Evolutionary conservation across 371 early-diverging fungal genomes (phyloP), one percentile per base, ranked within the genome.

Genomic region (Entomophthora muscae): DNA sequence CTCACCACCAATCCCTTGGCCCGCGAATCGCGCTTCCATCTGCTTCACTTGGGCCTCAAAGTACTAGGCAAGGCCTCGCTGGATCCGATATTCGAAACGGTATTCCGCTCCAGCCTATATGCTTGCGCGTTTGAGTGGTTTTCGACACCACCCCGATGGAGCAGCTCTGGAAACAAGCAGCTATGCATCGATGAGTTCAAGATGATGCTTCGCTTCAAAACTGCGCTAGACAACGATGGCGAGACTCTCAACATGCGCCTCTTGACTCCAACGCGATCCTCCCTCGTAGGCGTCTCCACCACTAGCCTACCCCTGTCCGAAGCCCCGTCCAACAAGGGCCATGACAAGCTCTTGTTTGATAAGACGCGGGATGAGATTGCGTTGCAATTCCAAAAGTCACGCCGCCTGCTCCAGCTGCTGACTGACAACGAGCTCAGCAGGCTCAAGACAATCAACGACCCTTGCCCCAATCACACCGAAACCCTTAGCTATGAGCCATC

Each of bases 361-460:
- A 54, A 57, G 33, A 56, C 64, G 21, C 54, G 57, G 21, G 64
- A 64, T 2, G 64, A 64, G n/a, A 42, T 42, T 27, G 69, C 80
- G 26, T 63, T 70, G 64, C 76, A 27, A 29, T 64, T 64, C 30
- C 32, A 57, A 52, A 57, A 80, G 59, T 79, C 71, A 30, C 77
- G 80, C 29, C 72, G 77, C 52, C 70, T 95, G 12, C 64, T 95
- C 24, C 70, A 89, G 55, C 66, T 95, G 13, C 80, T 97, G 32
- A 69, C 91, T 24, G 95, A 94, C 68, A 88, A 85, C 63, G 97
- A 97, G 67, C 68, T 95, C 33, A 77, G 82, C 51, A 83, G 89
- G 22, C 71, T 91, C 58, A 78, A 82, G 5, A 83, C 89, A 0
- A 92, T 95, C 92, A 78, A 76, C 61, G 83, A 83, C 52, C 91